Base-by-base conservation (phyloP, 768 basidiomycete genomes). In the Obba rivulosa region DNA sequence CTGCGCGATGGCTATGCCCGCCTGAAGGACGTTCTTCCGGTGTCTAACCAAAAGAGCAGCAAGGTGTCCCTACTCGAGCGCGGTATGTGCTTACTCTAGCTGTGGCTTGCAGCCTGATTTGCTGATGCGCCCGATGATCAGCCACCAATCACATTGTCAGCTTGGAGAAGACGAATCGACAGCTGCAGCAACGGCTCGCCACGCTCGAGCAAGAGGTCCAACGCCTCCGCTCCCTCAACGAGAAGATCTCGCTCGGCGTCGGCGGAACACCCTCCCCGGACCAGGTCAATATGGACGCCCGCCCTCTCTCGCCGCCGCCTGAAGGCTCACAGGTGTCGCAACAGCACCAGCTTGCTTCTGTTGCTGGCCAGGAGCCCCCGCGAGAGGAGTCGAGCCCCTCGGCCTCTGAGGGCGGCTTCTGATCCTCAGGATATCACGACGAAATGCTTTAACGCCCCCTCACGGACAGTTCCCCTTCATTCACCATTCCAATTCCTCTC, bases 11-110 rank as follows among this genome's bases (percentile, higher is more conserved):
- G 89, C 22, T 94, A 93, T 67, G 84, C 85, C 31, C 83, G 85
- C 61, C 72, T 94, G 66, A 91, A 90, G 68, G 89, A 92, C 53
- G 86, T 87, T 21, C 73, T 94, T 7, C 92, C 92, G 2, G 77
- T 85, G 45, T 87, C 86, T 11, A 92, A 90, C 67, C 89, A 92
- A 74, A 90, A 92, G 71, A 84, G 85, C 65, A 91, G 87, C 71
- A 94, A 94, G 64, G 87, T 92, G 16, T 89, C 87, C 21, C 69
- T 93, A 49, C 72, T 94, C 48, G 92, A 93, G 68, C 77, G 92
- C 78, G 88, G 90, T 91, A 60, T 51, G 77, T 62, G 31, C 22
- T 9, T 34, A 42, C 25, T 54, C 47, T 51, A 31, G 38, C n/a
- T 45, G 44, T 42, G 31, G 45, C 40, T n/a, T 11, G 9, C 17